Conservation (phyloP, 2,329 filamentous ascomycete genomes). For the Biscogniauxia sp. region DNA sequence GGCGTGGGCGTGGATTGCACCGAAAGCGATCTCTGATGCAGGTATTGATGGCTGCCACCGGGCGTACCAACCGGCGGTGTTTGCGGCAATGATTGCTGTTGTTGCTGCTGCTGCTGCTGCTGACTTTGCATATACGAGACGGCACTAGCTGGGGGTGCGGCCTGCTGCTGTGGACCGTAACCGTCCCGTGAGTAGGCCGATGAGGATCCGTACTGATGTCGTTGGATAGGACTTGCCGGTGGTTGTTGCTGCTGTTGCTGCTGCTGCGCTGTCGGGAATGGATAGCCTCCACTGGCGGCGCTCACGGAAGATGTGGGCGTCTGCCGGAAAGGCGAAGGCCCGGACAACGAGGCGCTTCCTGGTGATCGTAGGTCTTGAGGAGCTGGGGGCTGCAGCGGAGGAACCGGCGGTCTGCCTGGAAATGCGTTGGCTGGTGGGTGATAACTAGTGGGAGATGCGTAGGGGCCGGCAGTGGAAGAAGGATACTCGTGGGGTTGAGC, state of each 20-base stretch:
- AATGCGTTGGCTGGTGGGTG: slow-evolving; percentile 40
- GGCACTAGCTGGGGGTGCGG: slow-evolving; percentile 32
- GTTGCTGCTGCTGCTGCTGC: slow-evolving; percentile 23
- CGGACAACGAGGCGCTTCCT: slow-evolving; percentile 41
- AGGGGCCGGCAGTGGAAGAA: slow-evolving; percentile 34
- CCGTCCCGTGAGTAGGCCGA: slow-evolving; percentile 43
- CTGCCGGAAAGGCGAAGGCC: slow-evolving; percentile 49
- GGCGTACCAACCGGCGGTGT: slow-evolving; percentile 49
- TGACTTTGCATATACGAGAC: slow-evolving; percentile 42
- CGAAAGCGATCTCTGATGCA: slow-evolving; percentile 53
- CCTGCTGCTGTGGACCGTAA: slow-evolving; percentile 39
- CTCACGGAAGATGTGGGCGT: slow-evolving; percentile 46
- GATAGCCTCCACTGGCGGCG: slow-evolving; percentile 44
- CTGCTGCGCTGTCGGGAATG: slow-evolving; percentile 46
- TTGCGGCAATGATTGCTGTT: slow-evolving; percentile 41
- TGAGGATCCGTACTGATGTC: slow-evolving; percentile 49
- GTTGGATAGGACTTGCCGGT: slow-evolving; percentile 49
- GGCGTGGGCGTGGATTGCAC: slow-evolving; percentile 59
- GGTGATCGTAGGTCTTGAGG: slow-evolving; percentile 52
- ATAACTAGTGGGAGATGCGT: slow-evolving; percentile 37
- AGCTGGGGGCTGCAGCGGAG: slow-evolving; percentile 44
- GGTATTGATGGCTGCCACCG: slow-evolving; percentile 35
- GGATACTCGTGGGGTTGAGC: slow-evolving; percentile 47
- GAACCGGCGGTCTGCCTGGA: slow-evolving; percentile 32
- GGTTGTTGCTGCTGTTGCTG: slow-evolving; percentile 31